Evolutionary conservation across 139 green algal species (phyloP), one percentile per base, ranked within the genome.

Genomic region (Chlorella sorokiniana): DNA sequence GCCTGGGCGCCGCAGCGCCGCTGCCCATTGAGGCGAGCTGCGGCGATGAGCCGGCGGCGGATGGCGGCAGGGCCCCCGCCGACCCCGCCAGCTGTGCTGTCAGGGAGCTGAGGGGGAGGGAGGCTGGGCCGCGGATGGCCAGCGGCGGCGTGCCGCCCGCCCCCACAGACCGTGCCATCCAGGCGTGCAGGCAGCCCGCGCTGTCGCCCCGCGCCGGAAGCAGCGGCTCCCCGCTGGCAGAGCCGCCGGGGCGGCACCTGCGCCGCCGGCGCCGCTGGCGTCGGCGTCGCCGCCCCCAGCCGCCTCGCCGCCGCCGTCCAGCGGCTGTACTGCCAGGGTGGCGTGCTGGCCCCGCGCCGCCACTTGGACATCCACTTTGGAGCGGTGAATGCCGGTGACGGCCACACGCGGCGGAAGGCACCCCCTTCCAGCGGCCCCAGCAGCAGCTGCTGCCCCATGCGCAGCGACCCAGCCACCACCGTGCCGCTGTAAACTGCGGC

Each of bases 371-470:
- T 89, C 88, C 48, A 90, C 80, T 61, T 95, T 91, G 31, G 82
- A 89, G 25, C 93, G 89, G 72, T 97, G 92, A 64, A 97, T 91
- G 77, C 89, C 86, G 20, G 78, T 82, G 25, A 97, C 89, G 0
- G 52, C 41, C 25, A 95, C 91, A n/a, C n/a, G 1, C 59, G 63
- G 2, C 72, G 73, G 82, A 97, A 97, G 54, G 70, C 59, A 23
- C 91, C 93, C 7, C 72, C 77, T 0, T 86, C 84, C 20, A 75
- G 79, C 5, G 93, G 93, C 10, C 93, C 93, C 69, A 94, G 84
- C 86, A 91, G 65, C 83, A 98, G 85, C 20, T 76, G 56, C 62
- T 92, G 81, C 0, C 91, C 93, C 0, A 95, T n/a, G 0, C 18
- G 10, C 22, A 97, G 81, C 23, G 38, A 44, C 3, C 92, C 91